Evolutionary conservation across 2,329 filamentous ascomycete genomes (phyloP).

Genomic region (Blastomyces silverae): DNA sequence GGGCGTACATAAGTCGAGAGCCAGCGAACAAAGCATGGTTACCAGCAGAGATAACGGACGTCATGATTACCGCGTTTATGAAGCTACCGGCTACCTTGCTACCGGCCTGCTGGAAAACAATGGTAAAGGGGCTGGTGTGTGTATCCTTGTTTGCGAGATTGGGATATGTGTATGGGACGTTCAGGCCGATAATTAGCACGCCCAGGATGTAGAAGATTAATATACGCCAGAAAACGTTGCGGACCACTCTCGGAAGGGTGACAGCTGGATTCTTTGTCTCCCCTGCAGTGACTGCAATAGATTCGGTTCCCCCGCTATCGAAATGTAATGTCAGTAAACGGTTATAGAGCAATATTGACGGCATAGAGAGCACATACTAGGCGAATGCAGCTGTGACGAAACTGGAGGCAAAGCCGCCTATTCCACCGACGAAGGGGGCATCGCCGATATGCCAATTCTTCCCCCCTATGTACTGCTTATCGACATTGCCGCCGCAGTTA

Average conservation of each 20-base stretch:
- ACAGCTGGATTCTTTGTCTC: constrained; percentile 58
- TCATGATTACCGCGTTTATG: constrained; percentile 57
- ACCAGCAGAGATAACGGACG: constrained; percentile 52
- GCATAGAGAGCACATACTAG: constrained; percentile 33
- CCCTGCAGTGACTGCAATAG: constrained; percentile 59
- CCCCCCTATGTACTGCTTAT: constrained; percentile 52
- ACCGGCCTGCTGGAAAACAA: constrained; percentile 56
- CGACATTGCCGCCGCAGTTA: constrained; percentile 52
- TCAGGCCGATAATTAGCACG: constrained; percentile 51
- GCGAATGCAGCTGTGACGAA: constrained; percentile 58
- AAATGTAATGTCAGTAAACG: constrained; percentile 18
- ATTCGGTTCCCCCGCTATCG: constrained; percentile 52
- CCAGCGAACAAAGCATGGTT: constrained; percentile 56
- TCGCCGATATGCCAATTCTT: constrained; percentile 53
- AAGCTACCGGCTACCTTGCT: constrained; percentile 51
- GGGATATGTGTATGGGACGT: constrained; percentile 52
- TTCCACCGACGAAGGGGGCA: constrained; percentile 59
- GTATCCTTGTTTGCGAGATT: constrained; percentile 40
- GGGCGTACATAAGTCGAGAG: constrained; percentile 51
- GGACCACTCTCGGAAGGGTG: constrained; percentile 56
- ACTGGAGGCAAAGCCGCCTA: constrained; percentile 60
- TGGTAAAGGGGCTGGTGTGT: constrained; percentile 51
- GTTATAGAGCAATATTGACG: not conserved
- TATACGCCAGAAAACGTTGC: constrained; percentile 60
- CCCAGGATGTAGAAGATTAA: constrained; percentile 50